Conservation (phyloP, 2,329 filamentous ascomycete species). For the Talaromyces piceae region DNA sequence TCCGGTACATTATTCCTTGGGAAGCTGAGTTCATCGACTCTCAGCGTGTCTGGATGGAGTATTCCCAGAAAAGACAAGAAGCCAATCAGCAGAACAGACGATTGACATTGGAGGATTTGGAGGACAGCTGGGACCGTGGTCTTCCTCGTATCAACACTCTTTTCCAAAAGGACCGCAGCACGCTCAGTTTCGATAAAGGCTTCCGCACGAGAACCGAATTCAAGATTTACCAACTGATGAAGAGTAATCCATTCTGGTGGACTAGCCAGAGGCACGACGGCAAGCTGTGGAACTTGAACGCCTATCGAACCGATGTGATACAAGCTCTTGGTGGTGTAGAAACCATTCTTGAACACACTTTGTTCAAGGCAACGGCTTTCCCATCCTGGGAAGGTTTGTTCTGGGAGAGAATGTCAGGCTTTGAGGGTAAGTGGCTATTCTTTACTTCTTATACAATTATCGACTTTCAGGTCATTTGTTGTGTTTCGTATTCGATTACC, state of each 20-base stretch:
- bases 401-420: slow-evolving; percentile 65
- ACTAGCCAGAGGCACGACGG: slow-evolving; percentile 95
- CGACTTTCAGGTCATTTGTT: not conserved
- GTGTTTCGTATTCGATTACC: not conserved
- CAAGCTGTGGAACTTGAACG: slow-evolving; percentile 94
- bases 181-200: slow-evolving; percentile 95
- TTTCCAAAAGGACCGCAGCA: slow-evolving; percentile 97
- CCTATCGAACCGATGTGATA: slow-evolving; percentile 93
- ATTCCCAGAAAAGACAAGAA: slow-evolving; percentile 94
- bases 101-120: slow-evolving; percentile 88
- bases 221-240: slow-evolving; percentile 98
- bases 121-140: slow-evolving; percentile 97
- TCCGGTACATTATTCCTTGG: slow-evolving; percentile 99
- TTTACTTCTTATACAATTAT: not conserved
- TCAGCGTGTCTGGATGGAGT: slow-evolving; percentile 97
- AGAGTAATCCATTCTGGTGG: slow-evolving; percentile 99
- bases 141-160: slow-evolving; percentile 96
- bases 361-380: slow-evolving; percentile 95
- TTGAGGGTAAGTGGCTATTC: slow-evolving; percentile 33
- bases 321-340: slow-evolving; percentile 94
- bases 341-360: slow-evolving; percentile 90
- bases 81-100: slow-evolving; percentile 96
- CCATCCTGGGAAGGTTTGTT: slow-evolving; percentile 93
- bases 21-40: slow-evolving; percentile 99
- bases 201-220: slow-evolving; percentile 94